Base-by-base conservation (phyloP, 2,329 filamentous ascomycete species). In the Diaporthe batatas region DNA sequence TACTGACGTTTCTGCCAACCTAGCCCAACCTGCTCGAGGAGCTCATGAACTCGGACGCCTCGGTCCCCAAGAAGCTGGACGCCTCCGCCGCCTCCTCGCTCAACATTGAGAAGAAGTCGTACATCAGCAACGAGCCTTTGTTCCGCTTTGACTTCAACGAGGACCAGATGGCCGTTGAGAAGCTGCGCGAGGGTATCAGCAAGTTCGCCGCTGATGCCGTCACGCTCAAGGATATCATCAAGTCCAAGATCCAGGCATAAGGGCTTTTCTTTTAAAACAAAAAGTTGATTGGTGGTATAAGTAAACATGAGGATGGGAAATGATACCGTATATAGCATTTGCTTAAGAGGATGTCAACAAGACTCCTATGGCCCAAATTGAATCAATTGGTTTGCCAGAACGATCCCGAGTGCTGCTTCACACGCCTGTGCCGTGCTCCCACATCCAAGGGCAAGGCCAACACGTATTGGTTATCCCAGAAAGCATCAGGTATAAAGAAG, bases 131-230 rank as follows among this genome's bases (percentile, higher is more conserved):
- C 85, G 96, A 99, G 91, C 80, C 95, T 70, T 81, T 86, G 65
- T 99, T 98, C 95, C 95, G 96, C 84, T 99, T 98, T 89, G 93
- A 95, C 86, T 98, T 99, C 92, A 99, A 99, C 90, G 96, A 99
- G 90, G 95, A 99, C 82, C 93, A 96, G 85, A 99, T 99, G 96
- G 96, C 94, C 76, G 94, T 97, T 78, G 95, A 98, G 92, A 99
- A 99, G 93, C 92, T 99, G 79, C 94, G 95, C 75, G 96, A 99
- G 88, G 96, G 96, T 86, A 99, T 99, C 89, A 97, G 94, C 90
- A 98, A 98, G 89, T 99, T 99, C 82, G 96, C 96, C 73, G 96
- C 96, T 79, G 96, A 99, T 82, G 95, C 96, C 78, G 87, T 95
- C 77, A 97, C 94, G 74, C 92, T 99, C 80, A 98, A 98, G 93